Percentiles rank a stretch among this genome's conserved stretches.
Conservation (phyloP, 2,329 filamentous ascomycete genomes). For the Decorospora gaudefroyi region DNA sequence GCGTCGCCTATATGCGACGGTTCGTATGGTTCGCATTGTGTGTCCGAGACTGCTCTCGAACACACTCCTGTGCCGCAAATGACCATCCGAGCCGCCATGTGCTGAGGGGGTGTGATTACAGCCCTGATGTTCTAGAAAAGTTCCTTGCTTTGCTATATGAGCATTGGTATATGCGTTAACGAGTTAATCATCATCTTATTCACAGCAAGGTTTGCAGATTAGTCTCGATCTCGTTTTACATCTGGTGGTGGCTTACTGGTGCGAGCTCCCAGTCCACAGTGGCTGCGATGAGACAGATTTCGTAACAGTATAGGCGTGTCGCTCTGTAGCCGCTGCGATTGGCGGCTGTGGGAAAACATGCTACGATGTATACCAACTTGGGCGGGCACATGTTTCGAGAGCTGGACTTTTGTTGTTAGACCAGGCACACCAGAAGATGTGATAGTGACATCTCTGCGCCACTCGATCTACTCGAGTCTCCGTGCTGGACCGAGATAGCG, state of each 20-base stretch:
- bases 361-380: background rate
- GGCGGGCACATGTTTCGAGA: background rate
- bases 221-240: background rate
- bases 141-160: conserved; percentile 6
- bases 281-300: background rate
- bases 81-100: too few relatives aligned
- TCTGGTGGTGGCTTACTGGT: background rate
- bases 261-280: background rate
- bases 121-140: conserved; percentile 25
- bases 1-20: conserved; percentile 18
- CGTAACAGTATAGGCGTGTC: background rate
- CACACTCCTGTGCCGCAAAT: conserved; percentile 15
- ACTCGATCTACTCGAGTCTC: background rate
- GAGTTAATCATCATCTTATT: conserved; percentile 1
- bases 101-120: conserved; percentile 4
- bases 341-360: background rate
- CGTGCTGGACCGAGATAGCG: background rate
- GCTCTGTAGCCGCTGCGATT: background rate
- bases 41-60: conserved; percentile 24
- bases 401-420: conserved; percentile 1
- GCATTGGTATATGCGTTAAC: conserved; percentile 1
- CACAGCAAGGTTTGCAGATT: background rate
- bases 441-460: background rate
- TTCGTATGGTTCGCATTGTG: conserved; percentile 24
- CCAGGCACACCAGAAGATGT: background rate